Percentiles rank a stretch among this genome's conserved stretches.
Evolutionary conservation across 2,329 filamentous ascomycete species (phyloP).

Genomic region (Huntiella abstrusa): DNA sequence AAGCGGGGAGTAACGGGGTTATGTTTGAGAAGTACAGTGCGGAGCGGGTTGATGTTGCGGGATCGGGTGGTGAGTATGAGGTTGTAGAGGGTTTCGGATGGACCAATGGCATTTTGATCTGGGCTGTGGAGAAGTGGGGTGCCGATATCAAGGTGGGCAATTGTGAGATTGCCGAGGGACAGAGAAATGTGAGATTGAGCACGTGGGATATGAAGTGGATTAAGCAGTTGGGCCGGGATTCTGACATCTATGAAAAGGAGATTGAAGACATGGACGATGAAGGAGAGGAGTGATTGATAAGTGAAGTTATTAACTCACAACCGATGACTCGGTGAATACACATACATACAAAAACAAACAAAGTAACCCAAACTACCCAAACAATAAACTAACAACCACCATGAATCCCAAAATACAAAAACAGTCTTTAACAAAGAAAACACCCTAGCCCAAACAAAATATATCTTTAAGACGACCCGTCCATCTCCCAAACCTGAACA

Average conservation of each 20-base stretch:
- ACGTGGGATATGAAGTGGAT: slow-evolving; percentile 27
- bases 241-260: not conserved
- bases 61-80: slow-evolving; percentile 47
- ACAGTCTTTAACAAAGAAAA: not conserved
- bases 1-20: slow-evolving; percentile 28
- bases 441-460: not conserved
- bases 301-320: not conserved
- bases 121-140: slow-evolving; percentile 44
- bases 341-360: not conserved
- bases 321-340: not conserved
- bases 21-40: slow-evolving; percentile 56
- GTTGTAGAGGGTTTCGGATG: slow-evolving; percentile 55
- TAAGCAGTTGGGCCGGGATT: slow-evolving; percentile 25
- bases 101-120: slow-evolving; percentile 51
- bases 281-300: not conserved
- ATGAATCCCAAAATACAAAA: slow-evolving; percentile 1
- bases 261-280: not conserved
- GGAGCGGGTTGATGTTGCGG: slow-evolving; percentile 38
- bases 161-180: slow-evolving; percentile 22
- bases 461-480: slow-evolving; percentile 25
- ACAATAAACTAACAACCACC: not conserved
- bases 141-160: slow-evolving; percentile 34
- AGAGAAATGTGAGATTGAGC: slow-evolving; percentile 23
- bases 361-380: not conserved
- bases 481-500: slow-evolving; percentile 30